These are phyloP conservation scores for Penicillium verhagenii DNA, from an alignment of 495 filamentous ascomycete genomes.

Conservation along the genomic window DNA sequence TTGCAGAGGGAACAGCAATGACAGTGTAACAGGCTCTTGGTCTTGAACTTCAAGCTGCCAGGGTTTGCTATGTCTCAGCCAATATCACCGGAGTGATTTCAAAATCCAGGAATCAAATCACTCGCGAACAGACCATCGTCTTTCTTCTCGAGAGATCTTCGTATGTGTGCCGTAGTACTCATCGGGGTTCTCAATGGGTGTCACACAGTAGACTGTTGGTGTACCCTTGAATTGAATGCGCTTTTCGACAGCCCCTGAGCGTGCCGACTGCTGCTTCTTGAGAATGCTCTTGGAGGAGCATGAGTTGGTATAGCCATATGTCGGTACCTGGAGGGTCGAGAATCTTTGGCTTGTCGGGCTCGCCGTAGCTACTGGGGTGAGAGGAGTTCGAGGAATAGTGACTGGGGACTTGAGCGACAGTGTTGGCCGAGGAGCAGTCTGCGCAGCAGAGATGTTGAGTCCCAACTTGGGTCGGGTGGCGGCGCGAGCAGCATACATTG, in stretches of 20 bases:
- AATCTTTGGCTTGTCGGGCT: slow-evolving; percentile 46
- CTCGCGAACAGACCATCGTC: slow-evolving; percentile 45
- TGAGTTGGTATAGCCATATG: slow-evolving; percentile 46
- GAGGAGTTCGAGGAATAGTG: slow-evolving; percentile 42
- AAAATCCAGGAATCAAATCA: slow-evolving; percentile 13
- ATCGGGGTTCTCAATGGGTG: slow-evolving; percentile 51
- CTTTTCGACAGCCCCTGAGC: slow-evolving; percentile 29
- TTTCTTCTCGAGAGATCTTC: slow-evolving; percentile 50
- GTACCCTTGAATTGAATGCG: slow-evolving; percentile 47
- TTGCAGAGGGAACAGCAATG: background rate
- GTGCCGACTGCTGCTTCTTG: slow-evolving; percentile 38
- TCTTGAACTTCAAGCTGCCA: background rate
- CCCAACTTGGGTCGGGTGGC: slow-evolving; percentile 48
- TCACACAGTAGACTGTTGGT: slow-evolving; percentile 51
- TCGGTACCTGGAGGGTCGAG: slow-evolving; percentile 40
- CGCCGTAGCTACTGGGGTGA: slow-evolving; percentile 40
- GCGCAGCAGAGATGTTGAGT: slow-evolving; percentile 45
- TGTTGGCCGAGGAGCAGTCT: slow-evolving; percentile 34
- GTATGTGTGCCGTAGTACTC: slow-evolving; percentile 54
- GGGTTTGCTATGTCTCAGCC: background rate
- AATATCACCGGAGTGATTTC: background rate
- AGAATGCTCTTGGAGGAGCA: slow-evolving; percentile 53
- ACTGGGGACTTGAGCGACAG: slow-evolving; percentile 47
- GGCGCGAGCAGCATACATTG: slow-evolving; percentile 39
- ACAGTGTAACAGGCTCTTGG: background rate